Conservation (phyloP, 805 yeast genomes). For the Kregervanrija pseudodelftensis region DNA sequence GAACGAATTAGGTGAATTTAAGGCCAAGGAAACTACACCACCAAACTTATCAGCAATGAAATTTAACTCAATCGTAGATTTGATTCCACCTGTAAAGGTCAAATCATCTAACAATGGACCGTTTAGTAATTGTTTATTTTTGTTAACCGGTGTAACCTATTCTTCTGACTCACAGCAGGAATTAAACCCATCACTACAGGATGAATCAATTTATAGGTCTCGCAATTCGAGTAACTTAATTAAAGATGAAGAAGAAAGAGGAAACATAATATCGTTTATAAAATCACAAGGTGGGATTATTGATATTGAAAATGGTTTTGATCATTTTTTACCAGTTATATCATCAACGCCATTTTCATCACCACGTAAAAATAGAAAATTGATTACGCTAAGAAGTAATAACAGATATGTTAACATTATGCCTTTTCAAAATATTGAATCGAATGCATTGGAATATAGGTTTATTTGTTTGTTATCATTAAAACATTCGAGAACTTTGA, state of each 20-base stretch:
- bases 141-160: slow-evolving; percentile 6
- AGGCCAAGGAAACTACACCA: neutral
- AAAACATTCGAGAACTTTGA: slow-evolving; percentile 55
- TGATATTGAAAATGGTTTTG: no score
- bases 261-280: slow-evolving; percentile 2
- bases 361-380: no score
- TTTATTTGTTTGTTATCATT: slow-evolving; percentile 66
- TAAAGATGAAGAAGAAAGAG: slow-evolving; percentile 1
- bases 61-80: no score
- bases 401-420: no score
- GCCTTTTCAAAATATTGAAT: no score
- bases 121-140: slow-evolving; percentile 9
- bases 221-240: no score
- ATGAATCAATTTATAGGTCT: no score
- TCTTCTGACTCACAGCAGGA: slow-evolving; percentile 2
- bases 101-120: neutral
- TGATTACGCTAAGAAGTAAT: no score
- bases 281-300: slow-evolving; percentile 6
- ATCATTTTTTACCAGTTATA: no score
- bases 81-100: neutral
- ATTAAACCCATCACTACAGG: no score
- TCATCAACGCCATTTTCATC: no score
- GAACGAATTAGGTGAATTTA: neutral
- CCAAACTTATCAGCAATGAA: neutral
- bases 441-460: slow-evolving; percentile 15